These are phyloP conservation scores for Microbotryum lychnidis-dioicae DNA, from an alignment of 1,284 basidiomycete species.

Conservation along the genomic window DNA sequence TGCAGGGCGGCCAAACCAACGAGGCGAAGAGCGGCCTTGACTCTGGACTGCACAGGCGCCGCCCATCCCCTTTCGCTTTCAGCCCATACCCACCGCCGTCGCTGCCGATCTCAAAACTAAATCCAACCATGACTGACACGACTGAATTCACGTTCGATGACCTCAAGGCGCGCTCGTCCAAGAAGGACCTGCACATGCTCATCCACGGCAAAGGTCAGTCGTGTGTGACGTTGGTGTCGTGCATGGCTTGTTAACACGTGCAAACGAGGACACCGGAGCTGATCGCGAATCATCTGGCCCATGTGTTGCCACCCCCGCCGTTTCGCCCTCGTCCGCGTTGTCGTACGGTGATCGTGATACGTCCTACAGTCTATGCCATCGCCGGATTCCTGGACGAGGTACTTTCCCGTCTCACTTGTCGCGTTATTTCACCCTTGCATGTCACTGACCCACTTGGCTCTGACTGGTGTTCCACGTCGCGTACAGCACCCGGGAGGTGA, in stretches of 20 bases:
- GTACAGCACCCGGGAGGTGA: slow-evolving; percentile 89
- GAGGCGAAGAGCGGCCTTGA: too few species aligned
- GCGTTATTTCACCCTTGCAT: neutral
- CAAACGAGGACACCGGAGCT: too few species aligned
- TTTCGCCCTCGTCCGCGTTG: too few species aligned
- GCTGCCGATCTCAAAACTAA: neutral
- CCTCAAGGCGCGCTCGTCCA: slow-evolving; percentile 38
- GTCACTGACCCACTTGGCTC: neutral
- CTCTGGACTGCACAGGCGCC: too few species aligned
- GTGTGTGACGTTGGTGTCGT: too few species aligned
- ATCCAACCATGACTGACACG: slow-evolving; percentile 1
- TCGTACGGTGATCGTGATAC: too few species aligned
- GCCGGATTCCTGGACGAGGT: slow-evolving; percentile 96
- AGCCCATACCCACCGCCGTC: too few species aligned
- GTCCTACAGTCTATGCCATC: slow-evolving; percentile 73
- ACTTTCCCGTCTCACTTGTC: slow-evolving; percentile 7
- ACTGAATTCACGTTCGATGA: slow-evolving; percentile 26
- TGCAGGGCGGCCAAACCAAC: too few species aligned
- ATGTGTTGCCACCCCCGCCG: too few species aligned
- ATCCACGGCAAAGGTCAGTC: slow-evolving; percentile 60
- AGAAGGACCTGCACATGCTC: slow-evolving; percentile 68
- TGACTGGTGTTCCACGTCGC: neutral
- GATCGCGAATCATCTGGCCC: too few species aligned
- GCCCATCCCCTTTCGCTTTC: too few species aligned
- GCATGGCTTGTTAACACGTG: too few species aligned